Percentiles rank a stretch among this genome's conserved stretches.
Conservation (phyloP, 2,329 filamentous ascomycete species). For the Blastomyces silverae region DNA sequence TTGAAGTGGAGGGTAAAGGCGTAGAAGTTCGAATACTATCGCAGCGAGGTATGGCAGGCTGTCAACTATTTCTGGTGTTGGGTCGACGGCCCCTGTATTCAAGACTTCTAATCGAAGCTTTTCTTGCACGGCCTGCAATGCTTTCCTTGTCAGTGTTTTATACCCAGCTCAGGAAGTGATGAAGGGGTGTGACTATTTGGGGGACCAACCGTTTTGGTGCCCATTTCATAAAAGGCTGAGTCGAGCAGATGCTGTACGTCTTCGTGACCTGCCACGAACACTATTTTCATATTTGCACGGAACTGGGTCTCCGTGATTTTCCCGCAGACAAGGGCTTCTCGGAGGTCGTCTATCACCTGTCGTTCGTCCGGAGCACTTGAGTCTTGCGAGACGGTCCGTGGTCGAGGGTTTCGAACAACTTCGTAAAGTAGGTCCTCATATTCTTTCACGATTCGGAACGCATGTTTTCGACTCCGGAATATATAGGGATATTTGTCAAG, state of each 20-base stretch:
- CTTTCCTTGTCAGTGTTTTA: background rate
- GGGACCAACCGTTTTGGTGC: conserved; percentile 2
- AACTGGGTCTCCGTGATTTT: conserved; percentile 35
- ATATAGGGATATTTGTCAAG: conserved; percentile 11
- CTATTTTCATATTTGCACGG: conserved; percentile 38
- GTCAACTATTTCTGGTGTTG: conserved; percentile 18
- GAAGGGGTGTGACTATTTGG: background rate
- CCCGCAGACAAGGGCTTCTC: conserved; percentile 24
- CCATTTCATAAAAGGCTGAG: conserved; percentile 31
- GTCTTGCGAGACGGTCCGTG: conserved; percentile 17
- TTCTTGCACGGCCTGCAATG: conserved; percentile 26
- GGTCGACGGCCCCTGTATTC: conserved; percentile 11
- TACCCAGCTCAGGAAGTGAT: background rate
- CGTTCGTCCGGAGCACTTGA: background rate
- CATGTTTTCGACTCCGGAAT: conserved; percentile 4
- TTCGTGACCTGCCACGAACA: conserved; percentile 41
- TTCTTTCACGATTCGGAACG: conserved; percentile 6
- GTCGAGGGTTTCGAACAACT: background rate
- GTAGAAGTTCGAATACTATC: conserved; percentile 27
- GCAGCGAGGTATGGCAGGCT: conserved; percentile 8
- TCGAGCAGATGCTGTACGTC: conserved; percentile 38
- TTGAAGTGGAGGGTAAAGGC: conserved; percentile 46
- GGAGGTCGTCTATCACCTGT: conserved; percentile 24
- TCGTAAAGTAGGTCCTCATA: conserved; percentile 10
- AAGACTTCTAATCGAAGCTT: conserved; percentile 31